Conservation (phyloP, 2,329 filamentous ascomycete species). For the Aureobasidium sp. region DNA sequence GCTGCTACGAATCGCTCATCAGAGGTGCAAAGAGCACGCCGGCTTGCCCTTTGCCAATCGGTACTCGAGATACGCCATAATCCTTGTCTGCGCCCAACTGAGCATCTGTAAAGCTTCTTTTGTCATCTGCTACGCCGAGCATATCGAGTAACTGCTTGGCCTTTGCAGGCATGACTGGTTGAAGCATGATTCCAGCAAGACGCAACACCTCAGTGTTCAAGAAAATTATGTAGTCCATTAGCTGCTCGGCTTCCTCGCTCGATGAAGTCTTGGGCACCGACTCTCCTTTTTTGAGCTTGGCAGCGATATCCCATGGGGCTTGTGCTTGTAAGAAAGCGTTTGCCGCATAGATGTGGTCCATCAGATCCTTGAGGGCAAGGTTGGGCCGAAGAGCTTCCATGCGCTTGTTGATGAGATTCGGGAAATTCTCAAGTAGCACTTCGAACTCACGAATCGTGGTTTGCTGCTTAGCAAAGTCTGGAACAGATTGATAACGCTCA, state of each 20-base stretch:
- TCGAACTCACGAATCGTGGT: slow-evolving; percentile 25
- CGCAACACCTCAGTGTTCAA: slow-evolving; percentile 67
- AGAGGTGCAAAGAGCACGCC: slow-evolving; percentile 45
- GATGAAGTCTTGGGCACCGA: slow-evolving; percentile 14
- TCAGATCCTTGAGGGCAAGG: slow-evolving; percentile 56
- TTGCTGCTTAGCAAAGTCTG: not conserved
- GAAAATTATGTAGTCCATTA: slow-evolving; percentile 56
- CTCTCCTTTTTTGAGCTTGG: not conserved
- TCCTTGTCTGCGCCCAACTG: slow-evolving; percentile 41
- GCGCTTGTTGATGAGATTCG: slow-evolving; percentile 36
- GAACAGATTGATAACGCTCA: not conserved
- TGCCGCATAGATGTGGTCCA: slow-evolving; percentile 52
- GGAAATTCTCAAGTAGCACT: slow-evolving; percentile 33
- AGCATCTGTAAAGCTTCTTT: slow-evolving; percentile 39
- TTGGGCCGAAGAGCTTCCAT: slow-evolving; percentile 59
- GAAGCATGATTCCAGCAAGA: slow-evolving; percentile 72
- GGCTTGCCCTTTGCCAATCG: slow-evolving; percentile 34
- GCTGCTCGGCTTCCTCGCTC: slow-evolving; percentile 20
- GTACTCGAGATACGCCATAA: slow-evolving; percentile 51
- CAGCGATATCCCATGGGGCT: slow-evolving; percentile 53
- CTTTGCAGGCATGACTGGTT: slow-evolving; percentile 84
- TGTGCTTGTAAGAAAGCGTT: slow-evolving; percentile 58
- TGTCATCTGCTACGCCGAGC: slow-evolving; percentile 58
- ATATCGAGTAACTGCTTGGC: slow-evolving; percentile 63
- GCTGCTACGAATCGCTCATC: slow-evolving; percentile 18